Base-by-base conservation (phyloP, 495 filamentous ascomycete species). In the Jackrogersella minutella region DNA sequence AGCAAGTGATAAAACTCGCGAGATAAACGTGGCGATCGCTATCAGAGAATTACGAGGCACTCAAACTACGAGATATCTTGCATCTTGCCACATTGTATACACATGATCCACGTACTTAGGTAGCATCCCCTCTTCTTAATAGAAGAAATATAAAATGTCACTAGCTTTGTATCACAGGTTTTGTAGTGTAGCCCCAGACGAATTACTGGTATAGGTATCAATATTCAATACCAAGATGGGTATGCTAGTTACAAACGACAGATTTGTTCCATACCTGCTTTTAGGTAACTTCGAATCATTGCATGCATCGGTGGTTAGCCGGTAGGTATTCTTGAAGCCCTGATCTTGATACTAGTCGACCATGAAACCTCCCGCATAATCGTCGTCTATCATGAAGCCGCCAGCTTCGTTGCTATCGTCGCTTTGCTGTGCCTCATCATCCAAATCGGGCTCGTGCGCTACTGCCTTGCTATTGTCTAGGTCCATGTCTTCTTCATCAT, bases 351-450 rank as follows among this genome's bases (percentile, higher is more conserved):
- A 31, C 60, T 43, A 72, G 1, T 74, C 69, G 16, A 50, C 37
- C 41, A 73, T 61, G 58, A 74, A 74, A 3, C 72, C 72, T 10
- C 70, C 72, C 13, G 58, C 66, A 31, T 70, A 68, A 3, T 73
- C 74, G 30, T 74, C 69, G 28, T 73, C 69, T 43, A 74, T 56
- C 46, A 73, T 63, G 34, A 73, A 77, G 54, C 65, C 73, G 14
- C 75, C 74, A n/a, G 72, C 74, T 31, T 60, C 75, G 30, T 76
- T 76, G 21, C 58, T 65, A 37, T 55, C 56, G 39, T 64, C 41
- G 40, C 50, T 62, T 33, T 46, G 58, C 51, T 71, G 46, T 17
- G 62, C 54, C 22, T 40, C 59, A 22, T 54, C 49, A 34, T 71
- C 65, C 13, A 46, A 30, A 13, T 58, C 72, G 5, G 49, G 34